Conservation (phyloP, 352 stramenopile genomes). For the Phytophthora hybrid region DNA sequence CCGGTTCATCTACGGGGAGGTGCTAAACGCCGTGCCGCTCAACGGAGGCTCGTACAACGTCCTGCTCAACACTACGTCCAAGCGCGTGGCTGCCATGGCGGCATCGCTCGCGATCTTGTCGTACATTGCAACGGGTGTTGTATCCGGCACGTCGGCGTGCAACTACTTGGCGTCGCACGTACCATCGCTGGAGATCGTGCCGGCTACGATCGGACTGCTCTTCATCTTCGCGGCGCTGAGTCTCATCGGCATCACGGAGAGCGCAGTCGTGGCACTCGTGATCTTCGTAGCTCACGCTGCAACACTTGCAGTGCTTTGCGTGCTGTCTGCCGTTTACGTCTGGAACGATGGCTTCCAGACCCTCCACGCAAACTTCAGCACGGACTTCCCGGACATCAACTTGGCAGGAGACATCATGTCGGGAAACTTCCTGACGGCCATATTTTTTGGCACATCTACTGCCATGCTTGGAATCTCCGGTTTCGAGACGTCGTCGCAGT, state of each 20-base stretch:
- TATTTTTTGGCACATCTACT: constrained; percentile 93
- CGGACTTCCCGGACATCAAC: constrained; percentile 91
- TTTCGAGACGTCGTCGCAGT: constrained; percentile 95
- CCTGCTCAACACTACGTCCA: constrained; percentile 95
- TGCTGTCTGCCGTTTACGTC: constrained; percentile 83
- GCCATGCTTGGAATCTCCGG: constrained; percentile 96
- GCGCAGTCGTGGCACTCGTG: constrained; percentile 87
- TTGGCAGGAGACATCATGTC: constrained; percentile 80
- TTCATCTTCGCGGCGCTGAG: constrained; percentile 94
- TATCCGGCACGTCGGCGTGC: constrained; percentile 88
- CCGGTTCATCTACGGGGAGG: constrained; percentile 96
- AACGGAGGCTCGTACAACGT: constrained; percentile 97
- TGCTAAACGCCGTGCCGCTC: constrained; percentile 93
- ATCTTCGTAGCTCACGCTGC: constrained; percentile 93
- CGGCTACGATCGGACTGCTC: constrained; percentile 84
- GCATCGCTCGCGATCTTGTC: constrained; percentile 95
- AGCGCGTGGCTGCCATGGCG: constrained; percentile 93
- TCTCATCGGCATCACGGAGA: constrained; percentile 94
- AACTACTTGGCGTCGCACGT: constrained; percentile 89
- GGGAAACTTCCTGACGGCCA: constrained; percentile 84
- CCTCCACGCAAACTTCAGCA: constrained; percentile 84
- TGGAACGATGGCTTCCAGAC: constrained; percentile 83
- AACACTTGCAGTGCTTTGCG: constrained; percentile 85
- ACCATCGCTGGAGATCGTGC: constrained; percentile 78
- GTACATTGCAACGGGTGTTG: constrained; percentile 96